Evolutionary conservation across 2,329 filamentous ascomycete genomes (phyloP).

Genomic region (Cercospora canescens): DNA sequence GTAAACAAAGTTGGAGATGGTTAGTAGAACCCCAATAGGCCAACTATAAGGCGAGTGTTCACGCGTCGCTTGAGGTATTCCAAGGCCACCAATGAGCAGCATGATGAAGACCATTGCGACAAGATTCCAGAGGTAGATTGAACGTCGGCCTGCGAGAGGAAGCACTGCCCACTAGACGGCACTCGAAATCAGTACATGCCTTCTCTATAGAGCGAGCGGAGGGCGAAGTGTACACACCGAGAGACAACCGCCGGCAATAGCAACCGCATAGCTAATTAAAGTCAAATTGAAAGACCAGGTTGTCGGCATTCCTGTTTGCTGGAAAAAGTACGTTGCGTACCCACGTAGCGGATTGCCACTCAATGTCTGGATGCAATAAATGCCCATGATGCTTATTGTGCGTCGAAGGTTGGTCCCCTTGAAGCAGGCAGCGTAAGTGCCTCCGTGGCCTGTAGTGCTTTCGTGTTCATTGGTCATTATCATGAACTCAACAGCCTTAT

Average conservation of each 20-base stretch:
- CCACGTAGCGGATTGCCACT: conserved; percentile 36
- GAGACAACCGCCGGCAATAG: conserved; percentile 34
- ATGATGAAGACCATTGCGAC: conserved; percentile 19
- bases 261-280: conserved; percentile 41
- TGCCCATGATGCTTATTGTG: conserved; percentile 36
- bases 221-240: conserved; percentile 16
- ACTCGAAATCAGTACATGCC: not conserved
- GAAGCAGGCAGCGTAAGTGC: conserved; percentile 38
- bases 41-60: conserved; percentile 18
- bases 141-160: conserved; percentile 36
- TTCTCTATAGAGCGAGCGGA: not conserved
- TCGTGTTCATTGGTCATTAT: conserved; percentile 30
- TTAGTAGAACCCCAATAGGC: conserved; percentile 26
- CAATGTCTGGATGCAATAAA: conserved; percentile 36
- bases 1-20: conserved; percentile 25
- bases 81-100: conserved; percentile 25
- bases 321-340: conserved; percentile 40
- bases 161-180: conserved; percentile 33
- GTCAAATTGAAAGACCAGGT: conserved; percentile 30
- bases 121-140: conserved; percentile 34
- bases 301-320: conserved; percentile 37
- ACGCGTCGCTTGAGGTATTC: conserved; percentile 17
- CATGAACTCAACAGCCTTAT: conserved; percentile 28
- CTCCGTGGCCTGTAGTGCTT: conserved; percentile 28
- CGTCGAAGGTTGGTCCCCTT: conserved; percentile 36